Base-by-base conservation (phyloP, 345 rosid species). In the Heritiera fomes region DNA sequence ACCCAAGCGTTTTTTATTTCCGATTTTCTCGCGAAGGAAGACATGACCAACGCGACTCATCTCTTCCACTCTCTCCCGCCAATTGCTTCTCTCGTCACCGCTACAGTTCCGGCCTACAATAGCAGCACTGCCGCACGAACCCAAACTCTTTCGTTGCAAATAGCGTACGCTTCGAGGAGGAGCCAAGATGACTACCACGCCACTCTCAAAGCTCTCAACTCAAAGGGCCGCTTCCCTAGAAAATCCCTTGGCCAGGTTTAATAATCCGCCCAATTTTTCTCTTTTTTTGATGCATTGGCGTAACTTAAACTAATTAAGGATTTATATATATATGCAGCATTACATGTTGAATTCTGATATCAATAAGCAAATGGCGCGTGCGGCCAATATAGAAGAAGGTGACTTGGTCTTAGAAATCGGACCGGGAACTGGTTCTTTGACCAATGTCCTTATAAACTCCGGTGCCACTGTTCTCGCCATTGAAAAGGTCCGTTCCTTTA, bases 191-290 rank as follows among this genome's bases (percentile, higher is more conserved):
- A 95, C 79, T 93, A 92, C 87, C 90, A 91, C 86, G 87, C 94
- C 79, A 95, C 97, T 28, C 86, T 95, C 75, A 88, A 80, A 77
- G 92, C 95, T 40, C 99, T 95, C 85, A 93, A 93, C 80, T 92
- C 97, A 80, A 91, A 83, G 59, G 95, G 92, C 45, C 96, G 95
- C 2, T 85, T 86, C 41, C 98, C 97, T n/a, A 87, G 94, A 41
- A 95, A 93, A 87, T 92, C 98, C 60, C 95, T 93, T 4, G 97
- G 99, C 80, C 97, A 95, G 96, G 99, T 93, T 93, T 79, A 69
- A 69, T 15, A 32, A 17, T 5, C 8, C 45, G 56, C 9, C 18
- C 10, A 9, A 10, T 15, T 8, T 6, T 30, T 68, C 32, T 18
- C 32, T 50, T 65, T 67, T 75, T 56, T 23, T 56, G 11, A n/a